Evolutionary conservation across 2,329 filamentous ascomycete species (phyloP), one percentile per base, ranked within the genome.

Genomic region (Didymella pomorum): DNA sequence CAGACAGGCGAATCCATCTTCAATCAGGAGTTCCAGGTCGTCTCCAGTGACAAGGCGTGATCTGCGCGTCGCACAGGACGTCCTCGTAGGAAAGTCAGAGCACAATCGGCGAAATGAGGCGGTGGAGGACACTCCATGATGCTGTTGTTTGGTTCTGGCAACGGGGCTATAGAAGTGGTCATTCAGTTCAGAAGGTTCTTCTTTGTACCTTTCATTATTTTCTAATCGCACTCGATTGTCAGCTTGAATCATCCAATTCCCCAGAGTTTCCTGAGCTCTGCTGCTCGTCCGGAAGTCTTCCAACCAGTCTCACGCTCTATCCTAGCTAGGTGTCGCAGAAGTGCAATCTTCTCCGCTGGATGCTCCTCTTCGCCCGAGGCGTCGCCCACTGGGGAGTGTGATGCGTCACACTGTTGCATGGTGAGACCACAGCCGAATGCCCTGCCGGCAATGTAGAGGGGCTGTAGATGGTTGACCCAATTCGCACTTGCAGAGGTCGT

Each of bases 381-480:
- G n/a, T n/a, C n/a, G n/a, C n/a, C n/a, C n/a, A n/a, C n/a, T n/a
- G n/a, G n/a, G n/a, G n/a, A n/a, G n/a, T 21, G 46, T 23, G 46
- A 12, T 35, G 26, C 7, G 35, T 10, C 18, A 37, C 47, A 7
- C 21, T n/a, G 31, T 23, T 26, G 31, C 18, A n/a, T 12, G 20
- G 29, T n/a, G 3, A 11, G 16, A 14, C 47, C 31, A 37, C 12
- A 23, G 14, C 29, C 16, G 4, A 50, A 50, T 16, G 31, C 47
- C n/a, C 39, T 31, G 29, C 47, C 47, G 16, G 47, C 47, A 39
- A 50, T 50, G 47, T 37, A 50, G 6, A 50, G 47, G 20, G 47
- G 47, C 47, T 50, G 47, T 39, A 50, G 20, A 7, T 50, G 47
- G n/a, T 50, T 50, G 29, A 50, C 28, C 47, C 47, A 50, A 41